phyloP scores from a whole-genome alignment of 2,329 filamentous ascomycete species.

The Colletotrichum horii region DNA sequence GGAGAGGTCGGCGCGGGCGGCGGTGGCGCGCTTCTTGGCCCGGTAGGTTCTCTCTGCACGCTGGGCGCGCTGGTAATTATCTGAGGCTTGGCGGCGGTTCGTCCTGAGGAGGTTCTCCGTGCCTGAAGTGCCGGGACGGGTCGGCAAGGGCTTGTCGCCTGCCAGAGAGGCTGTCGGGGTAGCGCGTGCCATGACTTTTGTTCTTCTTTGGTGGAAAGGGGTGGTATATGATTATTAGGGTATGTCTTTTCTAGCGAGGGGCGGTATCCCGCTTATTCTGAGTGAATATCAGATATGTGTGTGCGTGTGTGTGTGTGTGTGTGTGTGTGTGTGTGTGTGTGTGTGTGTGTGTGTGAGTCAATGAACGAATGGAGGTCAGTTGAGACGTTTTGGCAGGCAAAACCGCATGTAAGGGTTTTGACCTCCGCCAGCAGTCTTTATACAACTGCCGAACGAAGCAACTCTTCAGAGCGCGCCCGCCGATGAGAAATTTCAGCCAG shows the following conservation, averaged over 20 bases:
- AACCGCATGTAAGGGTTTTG: not conserved
- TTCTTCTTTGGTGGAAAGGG: not conserved
- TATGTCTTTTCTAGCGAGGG: not conserved
- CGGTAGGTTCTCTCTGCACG: conserved; percentile 46
- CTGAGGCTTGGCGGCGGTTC: conserved; percentile 41
- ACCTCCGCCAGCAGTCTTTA: not conserved
- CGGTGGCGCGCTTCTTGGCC: conserved; percentile 43
- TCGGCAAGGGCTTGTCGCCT: conserved; percentile 28
- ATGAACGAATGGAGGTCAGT: conserved; percentile 10
- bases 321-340: not conserved
- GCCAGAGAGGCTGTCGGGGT: conserved; percentile 2
- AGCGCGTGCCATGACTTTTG: conserved; percentile 14
- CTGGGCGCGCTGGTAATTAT: conserved; percentile 41
- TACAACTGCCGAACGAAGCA: conserved; percentile 1
- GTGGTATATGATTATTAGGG: not conserved
- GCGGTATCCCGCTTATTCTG: not conserved
- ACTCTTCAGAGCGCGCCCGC: not conserved
- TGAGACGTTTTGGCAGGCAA: conserved; percentile 4
- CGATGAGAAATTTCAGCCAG: conserved; percentile 9
- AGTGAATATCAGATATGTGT: not conserved
- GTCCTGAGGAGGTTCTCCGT: conserved; percentile 47
- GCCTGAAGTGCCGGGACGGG: conserved; percentile 46
- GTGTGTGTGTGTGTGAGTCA: not conserved
- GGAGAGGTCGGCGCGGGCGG: conserved; percentile 39
- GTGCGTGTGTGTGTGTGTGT: not conserved